Evolutionary conservation across 345 rosid species (phyloP).

Genomic region (Gossypium arboreum): DNA sequence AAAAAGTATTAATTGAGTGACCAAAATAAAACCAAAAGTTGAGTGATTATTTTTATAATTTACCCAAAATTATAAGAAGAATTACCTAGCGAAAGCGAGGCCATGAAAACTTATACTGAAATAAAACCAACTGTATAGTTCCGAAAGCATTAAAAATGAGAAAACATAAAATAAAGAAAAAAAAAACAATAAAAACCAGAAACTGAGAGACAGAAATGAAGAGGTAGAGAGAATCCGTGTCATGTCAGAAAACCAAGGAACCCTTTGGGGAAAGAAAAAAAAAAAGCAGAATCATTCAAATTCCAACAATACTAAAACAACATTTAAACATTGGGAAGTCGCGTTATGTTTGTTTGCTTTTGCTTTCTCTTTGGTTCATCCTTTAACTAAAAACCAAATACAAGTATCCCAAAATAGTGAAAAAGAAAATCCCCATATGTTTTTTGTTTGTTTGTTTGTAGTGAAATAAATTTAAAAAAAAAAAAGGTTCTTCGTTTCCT

Average conservation of each 20-base stretch:
- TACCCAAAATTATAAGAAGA: too few species aligned
- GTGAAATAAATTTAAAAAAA: neutral
- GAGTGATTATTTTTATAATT: too few species aligned
- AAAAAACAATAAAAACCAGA: neutral
- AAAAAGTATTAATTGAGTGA: too few species aligned
- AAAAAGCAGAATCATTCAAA: neutral
- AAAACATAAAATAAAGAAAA: too few species aligned
- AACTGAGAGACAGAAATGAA: neutral
- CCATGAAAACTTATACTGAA: too few species aligned
- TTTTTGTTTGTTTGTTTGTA: neutral
- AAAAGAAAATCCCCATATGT: neutral
- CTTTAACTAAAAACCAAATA: neutral
- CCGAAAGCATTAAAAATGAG: too few species aligned
- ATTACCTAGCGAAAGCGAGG: too few species aligned
- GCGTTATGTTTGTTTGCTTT: neutral
- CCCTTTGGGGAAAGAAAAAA: neutral
- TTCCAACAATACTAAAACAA: neutral
- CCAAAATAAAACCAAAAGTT: too few species aligned
- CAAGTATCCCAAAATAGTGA: neutral
- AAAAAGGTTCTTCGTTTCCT: neutral
- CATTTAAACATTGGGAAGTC: neutral
- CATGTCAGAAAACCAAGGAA: neutral
- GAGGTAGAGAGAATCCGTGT: constrained; percentile 1
- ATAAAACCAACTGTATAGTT: too few species aligned
- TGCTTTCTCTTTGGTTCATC: neutral